Percentiles rank a stretch among this genome's conserved stretches.
These are phyloP conservation scores for Glycyrrhiza uralensis DNA, from an alignment of 306 rosid genomes.

Conservation along the genomic window DNA sequence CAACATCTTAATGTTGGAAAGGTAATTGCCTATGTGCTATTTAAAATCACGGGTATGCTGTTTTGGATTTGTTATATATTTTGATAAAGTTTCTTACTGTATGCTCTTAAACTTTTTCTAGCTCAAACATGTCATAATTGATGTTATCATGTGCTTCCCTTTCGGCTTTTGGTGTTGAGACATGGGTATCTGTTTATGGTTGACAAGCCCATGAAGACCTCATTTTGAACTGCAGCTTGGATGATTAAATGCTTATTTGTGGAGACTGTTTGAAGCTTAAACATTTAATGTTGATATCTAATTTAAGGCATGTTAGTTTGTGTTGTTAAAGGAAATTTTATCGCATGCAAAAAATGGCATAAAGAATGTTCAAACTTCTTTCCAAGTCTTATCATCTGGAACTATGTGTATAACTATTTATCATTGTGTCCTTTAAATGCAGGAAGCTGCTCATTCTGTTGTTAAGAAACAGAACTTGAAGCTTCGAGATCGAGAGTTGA, in stretches of 20 bases:
- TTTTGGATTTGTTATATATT: not conserved
- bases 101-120: not conserved
- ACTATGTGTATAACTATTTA: not conserved
- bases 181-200: not conserved
- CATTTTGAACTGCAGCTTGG: not conserved
- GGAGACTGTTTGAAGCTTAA: not conserved
- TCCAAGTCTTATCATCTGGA: not conserved
- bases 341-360: not conserved
- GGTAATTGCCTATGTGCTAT: constrained; percentile 85
- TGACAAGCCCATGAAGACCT: not conserved
- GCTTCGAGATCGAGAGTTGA: constrained; percentile 70
- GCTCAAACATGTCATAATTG: not conserved
- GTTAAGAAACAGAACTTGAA: constrained; percentile 56
- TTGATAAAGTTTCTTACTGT: not conserved
- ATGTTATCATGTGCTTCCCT: not conserved
- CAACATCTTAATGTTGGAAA: constrained; percentile 75
- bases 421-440: constrained; percentile 15
- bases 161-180: not conserved
- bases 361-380: not conserved
- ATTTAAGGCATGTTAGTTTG: not conserved
- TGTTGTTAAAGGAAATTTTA: not conserved
- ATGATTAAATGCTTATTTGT: not conserved
- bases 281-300: not conserved
- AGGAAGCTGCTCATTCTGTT: constrained; percentile 77
- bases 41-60: constrained; percentile 73